phyloP scores from a whole-genome alignment of 2,329 filamentous ascomycete species.

The Hymenoscyphus linearis region DNA sequence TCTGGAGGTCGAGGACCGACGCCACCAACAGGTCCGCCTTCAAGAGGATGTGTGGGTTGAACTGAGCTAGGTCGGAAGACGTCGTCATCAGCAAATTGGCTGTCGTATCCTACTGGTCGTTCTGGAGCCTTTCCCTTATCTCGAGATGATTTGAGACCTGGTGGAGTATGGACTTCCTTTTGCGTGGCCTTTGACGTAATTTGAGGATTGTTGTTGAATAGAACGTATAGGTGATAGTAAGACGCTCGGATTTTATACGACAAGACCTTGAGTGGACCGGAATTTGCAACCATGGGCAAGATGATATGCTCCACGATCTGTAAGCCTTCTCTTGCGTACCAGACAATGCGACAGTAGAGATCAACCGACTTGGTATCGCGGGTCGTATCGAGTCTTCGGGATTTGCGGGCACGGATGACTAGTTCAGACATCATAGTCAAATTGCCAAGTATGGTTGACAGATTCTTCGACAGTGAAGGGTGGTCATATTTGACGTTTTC shows the following conservation, averaged over 20 bases:
- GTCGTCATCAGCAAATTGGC: constrained; percentile 7
- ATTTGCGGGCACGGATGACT: constrained; percentile 74
- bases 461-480: constrained; percentile 70
- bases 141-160: constrained; percentile 29
- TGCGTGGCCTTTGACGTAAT: constrained; percentile 38
- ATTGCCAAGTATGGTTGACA: constrained; percentile 87
- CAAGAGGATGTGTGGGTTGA: constrained; percentile 31
- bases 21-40: constrained; percentile 43
- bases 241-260: constrained; percentile 88
- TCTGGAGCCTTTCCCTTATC: constrained; percentile 30
- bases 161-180: constrained; percentile 36
- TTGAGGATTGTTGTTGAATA: constrained; percentile 88
- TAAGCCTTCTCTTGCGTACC: constrained; percentile 88
- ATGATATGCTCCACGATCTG: constrained; percentile 84
- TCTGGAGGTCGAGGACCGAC: constrained; percentile 36
- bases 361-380: constrained; percentile 74
- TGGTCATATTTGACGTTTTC: constrained; percentile 73
- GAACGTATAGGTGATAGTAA: constrained; percentile 93
- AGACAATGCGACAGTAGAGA: constrained; percentile 86
- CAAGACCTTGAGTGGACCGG: constrained; percentile 80
- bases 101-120: constrained; percentile 5
- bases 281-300: constrained; percentile 74
- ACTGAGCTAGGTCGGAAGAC: constrained; percentile 28
- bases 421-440: constrained; percentile 84
- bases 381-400: constrained; percentile 75